phyloP scores from a whole-genome alignment of 352 stramenopile genomes.

The Globisporangium lucens region DNA sequence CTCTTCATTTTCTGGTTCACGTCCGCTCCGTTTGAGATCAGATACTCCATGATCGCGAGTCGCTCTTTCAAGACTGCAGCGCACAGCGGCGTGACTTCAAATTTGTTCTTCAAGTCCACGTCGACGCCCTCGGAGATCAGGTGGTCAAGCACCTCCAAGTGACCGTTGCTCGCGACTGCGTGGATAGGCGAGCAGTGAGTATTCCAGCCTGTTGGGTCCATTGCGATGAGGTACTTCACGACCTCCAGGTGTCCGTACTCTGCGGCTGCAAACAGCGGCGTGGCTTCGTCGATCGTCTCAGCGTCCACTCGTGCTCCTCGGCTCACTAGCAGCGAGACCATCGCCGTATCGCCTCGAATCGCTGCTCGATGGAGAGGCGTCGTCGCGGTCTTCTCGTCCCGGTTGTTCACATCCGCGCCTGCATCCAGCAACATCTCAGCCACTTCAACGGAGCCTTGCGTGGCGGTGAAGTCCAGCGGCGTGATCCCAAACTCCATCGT shows the following conservation, averaged over 20 bases:
- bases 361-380: slow-evolving; percentile 18
- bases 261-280: slow-evolving; percentile 16
- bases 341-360: slow-evolving; percentile 12
- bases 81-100: slow-evolving; percentile 17
- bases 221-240: slow-evolving; percentile 11
- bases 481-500: slow-evolving; percentile 22
- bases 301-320: slow-evolving; percentile 13
- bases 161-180: slow-evolving; percentile 17
- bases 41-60: slow-evolving; percentile 13
- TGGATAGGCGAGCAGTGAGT: slow-evolving; percentile 14
- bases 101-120: slow-evolving; percentile 17
- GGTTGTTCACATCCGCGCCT: slow-evolving; percentile 18
- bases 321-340: slow-evolving; percentile 15
- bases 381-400: slow-evolving; percentile 18
- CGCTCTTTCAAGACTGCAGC: slow-evolving; percentile 13
- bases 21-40: slow-evolving; percentile 19
- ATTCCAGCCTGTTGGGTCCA: slow-evolving; percentile 10
- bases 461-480: slow-evolving; percentile 12
- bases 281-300: slow-evolving; percentile 12
- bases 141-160: slow-evolving; percentile 18
- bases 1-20: slow-evolving; percentile 18
- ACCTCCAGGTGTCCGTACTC: slow-evolving; percentile 20
- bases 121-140: slow-evolving; percentile 11
- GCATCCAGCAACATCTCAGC: slow-evolving; percentile 16
- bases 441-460: slow-evolving; percentile 14